A percentile compares a stretch with the other conserved stretches of the same genome.
Conservation (phyloP, 208 protist species). For the Trichomonas vaginalis region DNA sequence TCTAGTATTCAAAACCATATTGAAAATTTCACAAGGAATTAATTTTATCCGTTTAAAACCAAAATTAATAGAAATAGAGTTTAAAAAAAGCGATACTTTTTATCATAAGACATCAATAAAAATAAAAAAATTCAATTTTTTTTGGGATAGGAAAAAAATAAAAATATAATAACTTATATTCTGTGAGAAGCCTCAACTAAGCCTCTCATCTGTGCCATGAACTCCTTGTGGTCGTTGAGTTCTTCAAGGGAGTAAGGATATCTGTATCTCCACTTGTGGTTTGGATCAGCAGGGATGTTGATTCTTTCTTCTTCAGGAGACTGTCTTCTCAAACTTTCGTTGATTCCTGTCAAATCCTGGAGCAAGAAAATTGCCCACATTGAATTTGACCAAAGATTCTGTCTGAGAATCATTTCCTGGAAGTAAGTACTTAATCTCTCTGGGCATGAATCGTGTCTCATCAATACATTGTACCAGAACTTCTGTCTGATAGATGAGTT, state of each 20-base stretch:
- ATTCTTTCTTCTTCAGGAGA: neutral
- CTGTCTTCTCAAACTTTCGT: neutral
- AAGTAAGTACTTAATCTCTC: neutral
- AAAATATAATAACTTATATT: neutral
- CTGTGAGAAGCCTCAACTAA: neutral
- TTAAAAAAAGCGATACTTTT: too few species aligned
- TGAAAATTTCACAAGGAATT: too few species aligned
- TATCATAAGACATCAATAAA: too few species aligned
- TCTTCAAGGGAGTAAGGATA: neutral
- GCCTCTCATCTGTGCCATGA: neutral
- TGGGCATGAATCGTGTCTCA: neutral
- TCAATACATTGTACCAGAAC: neutral
- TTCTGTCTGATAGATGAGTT: neutral
- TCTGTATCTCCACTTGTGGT: neutral
- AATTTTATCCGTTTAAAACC: too few species aligned
- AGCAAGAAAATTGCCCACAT: slow-evolving; percentile 2
- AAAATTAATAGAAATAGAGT: too few species aligned
- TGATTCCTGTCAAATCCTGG: neutral
- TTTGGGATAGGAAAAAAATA: too few species aligned
- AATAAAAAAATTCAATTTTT: too few species aligned
- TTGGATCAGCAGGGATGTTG: neutral
- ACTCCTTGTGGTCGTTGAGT: neutral
- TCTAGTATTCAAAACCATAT: too few species aligned
- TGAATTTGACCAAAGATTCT: neutral
- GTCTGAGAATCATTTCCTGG: neutral